Evolutionary conservation across 164 flowering plant species (phyloP), one percentile per base, ranked within the genome.

Genomic region (Akebia trifoliata): DNA sequence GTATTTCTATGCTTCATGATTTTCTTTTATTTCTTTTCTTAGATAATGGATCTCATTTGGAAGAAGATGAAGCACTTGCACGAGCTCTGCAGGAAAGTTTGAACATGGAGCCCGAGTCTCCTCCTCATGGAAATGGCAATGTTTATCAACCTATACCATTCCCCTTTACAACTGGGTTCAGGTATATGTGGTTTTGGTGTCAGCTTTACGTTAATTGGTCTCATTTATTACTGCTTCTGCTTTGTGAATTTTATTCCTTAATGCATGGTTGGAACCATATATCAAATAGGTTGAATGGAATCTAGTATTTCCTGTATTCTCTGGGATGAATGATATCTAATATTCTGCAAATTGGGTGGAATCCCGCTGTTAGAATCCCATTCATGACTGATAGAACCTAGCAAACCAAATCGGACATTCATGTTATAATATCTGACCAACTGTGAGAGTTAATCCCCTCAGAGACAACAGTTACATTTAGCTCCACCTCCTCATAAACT

Each of bases 41-140:
- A 87, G 93, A 74, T 56, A 50, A 34, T 57, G 71, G 57, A 43
- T 66, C 71, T 45, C 87, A 79, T 53, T 40, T 84, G 77, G 81
- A 82, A 63, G 94, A 89, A 75, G 96, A 89, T 71, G 96, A 86
- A 66, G 81, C 65, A 65, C 84, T 89, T 65, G 96, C 96, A 4
- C 78, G 86, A 75, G 91, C 96, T 34, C 50, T 89, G 20, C 86
- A 89, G 69, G 96, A 86, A 69, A 89, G 94, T 68, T 69, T 86
- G 73, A 78, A 69, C 55, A 54, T 74, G 54, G 84, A 79, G 45
- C 67, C 85, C 20, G 59, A 55, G 22, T 55, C 59, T 55, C 59
- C 55, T 51, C 55, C 55, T 51, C 47, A 49, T 39, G 73, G 63
- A 65, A 46, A 51, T 58, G 81, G 70, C 32, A 74, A 66, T 67